Percentiles rank a stretch among this genome's conserved stretches.
phyloP scores from a whole-genome alignment of 768 basidiomycete genomes.

The Suillus luteus region DNA sequence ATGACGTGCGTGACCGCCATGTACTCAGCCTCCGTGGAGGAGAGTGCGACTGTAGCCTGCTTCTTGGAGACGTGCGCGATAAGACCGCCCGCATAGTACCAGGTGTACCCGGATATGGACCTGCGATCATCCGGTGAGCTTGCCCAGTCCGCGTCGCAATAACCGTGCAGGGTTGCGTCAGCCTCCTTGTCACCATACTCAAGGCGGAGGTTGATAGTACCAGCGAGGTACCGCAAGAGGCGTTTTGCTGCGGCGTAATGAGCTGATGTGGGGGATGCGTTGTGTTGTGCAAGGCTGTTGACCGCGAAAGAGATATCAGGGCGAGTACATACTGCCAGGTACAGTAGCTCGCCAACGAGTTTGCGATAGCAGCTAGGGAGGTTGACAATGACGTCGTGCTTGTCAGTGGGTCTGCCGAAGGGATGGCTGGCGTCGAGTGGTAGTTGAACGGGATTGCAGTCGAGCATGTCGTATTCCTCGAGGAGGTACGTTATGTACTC shows the following conservation, averaged over 20 bases:
- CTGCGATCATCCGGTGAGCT: no score
- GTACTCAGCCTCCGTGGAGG: no score
- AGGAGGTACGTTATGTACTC: background rate
- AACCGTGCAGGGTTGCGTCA: no score
- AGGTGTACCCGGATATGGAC: no score
- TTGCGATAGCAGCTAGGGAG: background rate
- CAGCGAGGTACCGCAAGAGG: constrained; percentile 29
- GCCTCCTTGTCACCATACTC: no score
- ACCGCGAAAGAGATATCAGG: constrained; percentile 28
- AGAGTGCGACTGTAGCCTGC: no score
- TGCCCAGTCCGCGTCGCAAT: no score
- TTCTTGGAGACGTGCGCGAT: no score
- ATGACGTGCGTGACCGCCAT: no score
- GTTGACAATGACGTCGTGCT: background rate
- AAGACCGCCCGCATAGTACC: no score
- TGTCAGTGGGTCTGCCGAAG: background rate
- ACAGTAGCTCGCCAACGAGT: constrained; percentile 2
- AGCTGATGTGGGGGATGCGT: constrained; percentile 19
- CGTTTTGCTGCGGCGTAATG: constrained; percentile 29
- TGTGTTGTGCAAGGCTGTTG: constrained; percentile 32
- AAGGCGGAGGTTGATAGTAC: constrained; percentile 9
- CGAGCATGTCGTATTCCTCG: background rate
- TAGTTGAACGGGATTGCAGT: background rate
- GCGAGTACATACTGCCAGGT: background rate
- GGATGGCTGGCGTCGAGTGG: background rate